phyloP scores from a whole-genome alignment of 2,329 filamentous ascomycete genomes.

The Colletotrichum tropicicola region DNA sequence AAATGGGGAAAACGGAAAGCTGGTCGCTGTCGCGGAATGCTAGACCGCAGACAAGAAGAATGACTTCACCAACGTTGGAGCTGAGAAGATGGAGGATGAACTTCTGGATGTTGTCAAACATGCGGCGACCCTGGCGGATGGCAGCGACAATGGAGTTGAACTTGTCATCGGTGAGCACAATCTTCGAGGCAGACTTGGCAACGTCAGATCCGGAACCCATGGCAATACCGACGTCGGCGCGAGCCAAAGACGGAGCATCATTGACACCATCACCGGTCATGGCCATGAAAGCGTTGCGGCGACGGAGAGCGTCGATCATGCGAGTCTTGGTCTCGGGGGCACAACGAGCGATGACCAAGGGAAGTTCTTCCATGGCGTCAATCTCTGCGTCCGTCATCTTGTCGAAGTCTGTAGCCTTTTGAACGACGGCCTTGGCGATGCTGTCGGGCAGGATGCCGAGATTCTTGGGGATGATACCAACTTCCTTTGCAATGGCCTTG shows the following conservation, averaged over 20 bases:
- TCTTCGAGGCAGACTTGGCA: slow-evolving; percentile 82
- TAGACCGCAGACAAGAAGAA: slow-evolving; percentile 82
- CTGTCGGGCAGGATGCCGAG: slow-evolving; percentile 66
- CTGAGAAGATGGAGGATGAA: slow-evolving; percentile 83
- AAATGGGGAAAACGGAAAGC: slow-evolving; percentile 85
- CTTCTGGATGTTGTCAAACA: slow-evolving; percentile 91
- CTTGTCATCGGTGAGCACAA: slow-evolving; percentile 88
- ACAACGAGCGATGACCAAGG: slow-evolving; percentile 84
- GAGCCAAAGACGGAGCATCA: slow-evolving; percentile 82
- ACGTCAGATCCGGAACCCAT: slow-evolving; percentile 92
- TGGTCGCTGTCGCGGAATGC: slow-evolving; percentile 78
- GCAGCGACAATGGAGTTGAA: slow-evolving; percentile 87
- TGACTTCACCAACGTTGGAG: slow-evolving; percentile 86
- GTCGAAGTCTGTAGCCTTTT: slow-evolving; percentile 83
- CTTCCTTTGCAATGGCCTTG: slow-evolving; percentile 79
- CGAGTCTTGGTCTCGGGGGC: slow-evolving; percentile 87
- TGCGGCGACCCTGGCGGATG: slow-evolving; percentile 83
- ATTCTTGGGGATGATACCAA: slow-evolving; percentile 77
- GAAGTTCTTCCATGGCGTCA: slow-evolving; percentile 77
- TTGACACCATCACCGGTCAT: slow-evolving; percentile 94
- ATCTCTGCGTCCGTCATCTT: slow-evolving; percentile 79
- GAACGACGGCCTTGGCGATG: slow-evolving; percentile 75
- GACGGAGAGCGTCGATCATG: slow-evolving; percentile 89
- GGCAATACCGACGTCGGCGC: slow-evolving; percentile 86
- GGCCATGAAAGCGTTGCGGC: slow-evolving; percentile 78